Conservation (phyloP, 805 yeast genomes). For the Yamadazyma sp. region DNA sequence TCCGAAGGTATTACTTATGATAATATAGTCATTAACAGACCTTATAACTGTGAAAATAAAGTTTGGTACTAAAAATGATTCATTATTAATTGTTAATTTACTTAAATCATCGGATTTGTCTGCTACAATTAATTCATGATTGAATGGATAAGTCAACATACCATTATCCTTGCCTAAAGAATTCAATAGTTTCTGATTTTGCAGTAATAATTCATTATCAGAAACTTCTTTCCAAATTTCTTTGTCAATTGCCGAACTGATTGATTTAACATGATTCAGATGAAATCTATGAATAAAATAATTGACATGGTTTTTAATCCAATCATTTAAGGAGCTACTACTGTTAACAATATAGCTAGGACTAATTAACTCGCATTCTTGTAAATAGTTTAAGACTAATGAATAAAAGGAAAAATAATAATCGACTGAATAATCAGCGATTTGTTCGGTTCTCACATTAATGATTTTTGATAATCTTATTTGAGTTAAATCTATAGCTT, state of each 20-base stretch:
- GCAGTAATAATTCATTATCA: constrained; percentile 37
- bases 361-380: constrained; percentile 79
- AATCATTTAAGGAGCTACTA: constrained; percentile 53
- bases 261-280: constrained; percentile 42
- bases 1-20: constrained; percentile 57
- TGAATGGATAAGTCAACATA: constrained; percentile 19
- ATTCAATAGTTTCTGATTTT: constrained; percentile 23
- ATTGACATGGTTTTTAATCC: constrained; percentile 63
- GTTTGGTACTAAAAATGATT: constrained; percentile 29
- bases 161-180: constrained; percentile 23
- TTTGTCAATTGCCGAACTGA: constrained; percentile 51
- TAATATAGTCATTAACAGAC: constrained; percentile 49
- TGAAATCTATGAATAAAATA: constrained; percentile 58
- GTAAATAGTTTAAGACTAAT: constrained; percentile 64
- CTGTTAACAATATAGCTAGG: constrained; percentile 60
- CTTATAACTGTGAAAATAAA: constrained; percentile 20
- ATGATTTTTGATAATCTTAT: constrained; percentile 74
- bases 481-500: constrained; percentile 70
- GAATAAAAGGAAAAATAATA: constrained; percentile 67
- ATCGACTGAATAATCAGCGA: constrained; percentile 53
- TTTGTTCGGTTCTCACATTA: constrained; percentile 71
- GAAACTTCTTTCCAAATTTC: constrained; percentile 81
- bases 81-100: constrained; percentile 5
- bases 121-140: constrained; percentile 1
- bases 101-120: neutral